Base-by-base conservation (phyloP, 106 monocot species). In the Ottelia alismoides region DNA sequence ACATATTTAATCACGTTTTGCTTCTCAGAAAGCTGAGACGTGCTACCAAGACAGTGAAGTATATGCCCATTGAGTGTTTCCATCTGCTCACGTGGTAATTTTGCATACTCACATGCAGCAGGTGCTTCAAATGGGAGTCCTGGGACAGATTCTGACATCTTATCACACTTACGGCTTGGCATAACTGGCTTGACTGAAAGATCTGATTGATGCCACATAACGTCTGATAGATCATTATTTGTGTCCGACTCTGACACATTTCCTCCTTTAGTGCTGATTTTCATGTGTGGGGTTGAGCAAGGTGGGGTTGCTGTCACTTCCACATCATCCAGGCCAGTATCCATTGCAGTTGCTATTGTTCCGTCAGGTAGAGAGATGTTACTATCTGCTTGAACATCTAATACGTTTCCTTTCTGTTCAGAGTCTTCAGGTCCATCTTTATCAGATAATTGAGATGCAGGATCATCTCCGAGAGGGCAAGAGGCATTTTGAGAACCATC, bases 171-270 rank as follows among this genome's bases (percentile, higher is more conserved):
- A 52, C 70, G 71, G 59, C 64, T 69, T 27, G 90, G 85, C 90
- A 98, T 83, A 56, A 98, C 82, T 53, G 98, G 98, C 72, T 72
- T 90, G 35, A 90, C 90, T 48, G 74, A 79, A 30, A 86, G 79
- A 60, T 98, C 98, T 22, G 79, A 77, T 30, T 62, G 63, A 72
- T 98, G 98, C 98, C 98, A 98, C 50, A 86, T 73, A 1, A 73
- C 77, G 55, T 74, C 62, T 9, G 60, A 66, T 0, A 79, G 28
- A 49, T 77, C 53, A 69, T 56, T 60, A 12, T 64, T 64, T 27
- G 71, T 66, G 62, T 74, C 81, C 54, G 68, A 53, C 20, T 28
- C 45, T 60, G 22, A 54, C 45, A 46, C 74, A 26, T 57, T 16
- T 57, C 45, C 51, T 49, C 51, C 31, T 63, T 83, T 81, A 18